Percentiles rank a stretch among this genome's conserved stretches.
Conservation (phyloP, 208 protist genomes). For the Acanthamoeba divionensis region DNA sequence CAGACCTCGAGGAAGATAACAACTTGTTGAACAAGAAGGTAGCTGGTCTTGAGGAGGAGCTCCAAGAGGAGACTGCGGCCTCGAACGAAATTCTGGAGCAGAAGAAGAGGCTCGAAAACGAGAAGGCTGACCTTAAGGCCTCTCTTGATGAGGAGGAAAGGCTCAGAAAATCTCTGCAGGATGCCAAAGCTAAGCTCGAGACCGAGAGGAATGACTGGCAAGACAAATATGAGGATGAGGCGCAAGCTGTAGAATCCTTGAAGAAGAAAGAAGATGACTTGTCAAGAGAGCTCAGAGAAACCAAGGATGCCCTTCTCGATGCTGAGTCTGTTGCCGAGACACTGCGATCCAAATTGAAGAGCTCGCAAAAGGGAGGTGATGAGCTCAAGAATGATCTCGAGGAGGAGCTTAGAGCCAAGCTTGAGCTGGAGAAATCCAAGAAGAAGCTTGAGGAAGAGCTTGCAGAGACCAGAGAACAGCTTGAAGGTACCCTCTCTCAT, state of each 20-base stretch:
- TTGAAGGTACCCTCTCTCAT: too few species aligned
- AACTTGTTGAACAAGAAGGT: slow-evolving; percentile 23
- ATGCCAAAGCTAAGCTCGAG: slow-evolving; percentile 42
- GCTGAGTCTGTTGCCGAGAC: slow-evolving; percentile 3
- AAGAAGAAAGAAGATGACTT: slow-evolving; percentile 36
- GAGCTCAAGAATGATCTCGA: slow-evolving; percentile 14
- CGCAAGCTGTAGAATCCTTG: not conserved
- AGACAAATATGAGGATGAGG: slow-evolving; percentile 51
- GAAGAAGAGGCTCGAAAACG: slow-evolving; percentile 51
- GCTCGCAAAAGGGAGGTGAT: not conserved
- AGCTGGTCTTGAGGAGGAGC: slow-evolving; percentile 44
- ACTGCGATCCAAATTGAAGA: slow-evolving; percentile 34
- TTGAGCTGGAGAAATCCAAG: slow-evolving; percentile 57
- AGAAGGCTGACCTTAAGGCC: slow-evolving; percentile 65
- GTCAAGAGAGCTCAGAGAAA: not conserved
- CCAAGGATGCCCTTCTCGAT: slow-evolving; percentile 28
- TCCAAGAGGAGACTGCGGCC: slow-evolving; percentile 25
- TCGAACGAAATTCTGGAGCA: slow-evolving; percentile 54
- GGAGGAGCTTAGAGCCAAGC: not conserved
- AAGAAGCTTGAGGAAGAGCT: slow-evolving; percentile 59
- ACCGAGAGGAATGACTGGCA: slow-evolving; percentile 46
- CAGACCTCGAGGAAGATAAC: slow-evolving; percentile 69
- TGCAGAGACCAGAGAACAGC: not conserved
- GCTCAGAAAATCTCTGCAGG: slow-evolving; percentile 33
- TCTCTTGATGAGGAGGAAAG: slow-evolving; percentile 71